Percentiles rank a stretch among this genome's conserved stretches.
Evolutionary conservation across 176 grass and related monocot species (phyloP).

Genomic region (Aegilops longissima): DNA sequence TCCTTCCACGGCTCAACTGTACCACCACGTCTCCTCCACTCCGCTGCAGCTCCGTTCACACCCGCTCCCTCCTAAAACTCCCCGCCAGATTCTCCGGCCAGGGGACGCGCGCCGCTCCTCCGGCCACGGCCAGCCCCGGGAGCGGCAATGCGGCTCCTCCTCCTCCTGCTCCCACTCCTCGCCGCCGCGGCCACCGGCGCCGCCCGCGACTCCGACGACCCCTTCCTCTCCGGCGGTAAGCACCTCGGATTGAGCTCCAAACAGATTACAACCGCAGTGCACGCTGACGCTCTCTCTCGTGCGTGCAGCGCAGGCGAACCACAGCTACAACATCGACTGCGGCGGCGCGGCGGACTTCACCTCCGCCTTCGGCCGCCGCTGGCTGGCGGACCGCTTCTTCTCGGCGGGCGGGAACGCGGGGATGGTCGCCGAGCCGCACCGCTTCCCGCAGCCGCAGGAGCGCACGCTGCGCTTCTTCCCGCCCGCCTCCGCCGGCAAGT

Average conservation of each 20-base stretch:
- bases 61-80: neutral
- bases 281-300: neutral
- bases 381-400: conserved; percentile 87
- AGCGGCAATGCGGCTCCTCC: conserved; percentile 48
- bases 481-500: conserved; percentile 74
- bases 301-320: conserved; percentile 33
- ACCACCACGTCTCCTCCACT: conserved; percentile 17
- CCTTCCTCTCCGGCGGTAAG: conserved; percentile 85
- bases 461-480: conserved; percentile 96
- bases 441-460: conserved; percentile 83
- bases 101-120: neutral
- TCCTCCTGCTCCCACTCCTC: conserved; percentile 39
- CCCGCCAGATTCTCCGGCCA: neutral
- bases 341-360: conserved; percentile 83
- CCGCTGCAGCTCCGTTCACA: neutral
- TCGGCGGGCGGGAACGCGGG: conserved; percentile 53
- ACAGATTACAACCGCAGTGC: too few relatives aligned
- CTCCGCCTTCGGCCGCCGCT: conserved; percentile 66
- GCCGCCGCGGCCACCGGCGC: conserved; percentile 20
- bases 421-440: conserved; percentile 91
- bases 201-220: conserved; percentile 51
- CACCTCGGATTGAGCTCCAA: neutral
- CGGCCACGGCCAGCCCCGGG: neutral
- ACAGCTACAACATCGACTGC: conserved; percentile 98
- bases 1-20: neutral